Evolutionary conservation across 2,329 filamentous ascomycete genomes (phyloP).

Genomic region (Zasmidium angulare): DNA sequence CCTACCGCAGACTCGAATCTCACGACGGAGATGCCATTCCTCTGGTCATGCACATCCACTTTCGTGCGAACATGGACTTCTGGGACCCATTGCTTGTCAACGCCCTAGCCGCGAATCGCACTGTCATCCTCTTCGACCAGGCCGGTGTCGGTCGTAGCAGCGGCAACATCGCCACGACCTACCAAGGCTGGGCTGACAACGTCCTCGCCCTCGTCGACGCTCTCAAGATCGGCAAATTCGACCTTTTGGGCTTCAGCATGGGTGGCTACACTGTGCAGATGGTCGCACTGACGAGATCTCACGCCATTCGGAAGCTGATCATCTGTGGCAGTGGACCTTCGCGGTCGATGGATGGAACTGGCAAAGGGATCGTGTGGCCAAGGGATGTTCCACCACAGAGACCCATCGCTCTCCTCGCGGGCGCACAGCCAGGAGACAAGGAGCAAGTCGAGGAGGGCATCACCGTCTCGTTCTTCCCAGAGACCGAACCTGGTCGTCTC

Average conservation of each 20-base stretch:
- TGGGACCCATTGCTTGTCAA: slow-evolving; percentile 40
- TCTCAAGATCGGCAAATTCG: slow-evolving; percentile 38
- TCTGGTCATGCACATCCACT: slow-evolving; percentile 14
- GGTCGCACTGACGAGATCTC: slow-evolving; percentile 4
- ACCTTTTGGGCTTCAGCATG: slow-evolving; percentile 54
- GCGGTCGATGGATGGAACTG: background rate
- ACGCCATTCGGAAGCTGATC: slow-evolving; percentile 3
- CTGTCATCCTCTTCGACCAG: slow-evolving; percentile 51
- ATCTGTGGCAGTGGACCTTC: slow-evolving; percentile 2
- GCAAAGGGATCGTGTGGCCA: slow-evolving; percentile 1
- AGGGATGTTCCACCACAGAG: background rate
- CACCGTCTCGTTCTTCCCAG: slow-evolving; percentile 2
- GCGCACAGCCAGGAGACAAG: background rate
- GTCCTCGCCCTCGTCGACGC: slow-evolving; percentile 31
- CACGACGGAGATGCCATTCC: background rate
- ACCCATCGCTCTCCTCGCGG: background rate
- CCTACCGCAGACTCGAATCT: slow-evolving; percentile 7
- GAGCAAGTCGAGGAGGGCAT: background rate
- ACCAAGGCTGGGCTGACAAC: slow-evolving; percentile 37
- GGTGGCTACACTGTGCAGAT: slow-evolving; percentile 10
- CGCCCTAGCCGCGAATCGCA: slow-evolving; percentile 42
- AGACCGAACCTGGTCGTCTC: background rate
- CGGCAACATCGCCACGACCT: slow-evolving; percentile 45
- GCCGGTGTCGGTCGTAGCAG: slow-evolving; percentile 49
- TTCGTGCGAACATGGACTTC: slow-evolving; percentile 15